Conservation (phyloP, 768 basidiomycete species). For the Termitomyces eurrhizus region DNA sequence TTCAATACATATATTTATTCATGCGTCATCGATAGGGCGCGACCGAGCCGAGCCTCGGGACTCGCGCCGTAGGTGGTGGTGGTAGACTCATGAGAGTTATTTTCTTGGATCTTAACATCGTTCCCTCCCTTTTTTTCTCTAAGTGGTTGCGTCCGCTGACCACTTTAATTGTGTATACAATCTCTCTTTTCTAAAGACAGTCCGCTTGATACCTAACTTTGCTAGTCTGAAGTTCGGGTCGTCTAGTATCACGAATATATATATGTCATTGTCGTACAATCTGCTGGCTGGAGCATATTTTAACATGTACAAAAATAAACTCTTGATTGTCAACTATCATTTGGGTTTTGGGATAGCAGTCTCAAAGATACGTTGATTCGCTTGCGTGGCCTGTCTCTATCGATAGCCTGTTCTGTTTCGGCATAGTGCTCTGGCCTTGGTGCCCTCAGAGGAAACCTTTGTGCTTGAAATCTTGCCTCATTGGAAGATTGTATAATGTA, state of each 20-base stretch:
- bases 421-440: background rate
- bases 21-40: background rate
- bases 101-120: background rate
- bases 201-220: background rate
- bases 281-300: background rate
- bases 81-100: background rate
- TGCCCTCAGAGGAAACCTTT: too few species aligned
- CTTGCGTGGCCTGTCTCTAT: background rate
- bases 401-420: background rate
- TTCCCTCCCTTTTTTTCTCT: background rate
- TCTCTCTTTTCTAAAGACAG: background rate
- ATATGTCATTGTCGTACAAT: background rate
- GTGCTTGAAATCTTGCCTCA: too few species aligned
- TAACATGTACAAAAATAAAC: too few species aligned
- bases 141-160: background rate
- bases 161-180: background rate
- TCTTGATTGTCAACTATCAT: too few species aligned
- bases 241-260: background rate
- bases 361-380: too few species aligned
- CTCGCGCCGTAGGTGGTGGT: background rate
- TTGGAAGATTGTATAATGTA: too few species aligned
- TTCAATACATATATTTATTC: background rate
- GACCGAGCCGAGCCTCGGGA: background rate
- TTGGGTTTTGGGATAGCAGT: too few species aligned
- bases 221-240: background rate